Evolutionary conservation across 148 eudicot species (phyloP).

Genomic region (Amaranthus hypochondriacus): DNA sequence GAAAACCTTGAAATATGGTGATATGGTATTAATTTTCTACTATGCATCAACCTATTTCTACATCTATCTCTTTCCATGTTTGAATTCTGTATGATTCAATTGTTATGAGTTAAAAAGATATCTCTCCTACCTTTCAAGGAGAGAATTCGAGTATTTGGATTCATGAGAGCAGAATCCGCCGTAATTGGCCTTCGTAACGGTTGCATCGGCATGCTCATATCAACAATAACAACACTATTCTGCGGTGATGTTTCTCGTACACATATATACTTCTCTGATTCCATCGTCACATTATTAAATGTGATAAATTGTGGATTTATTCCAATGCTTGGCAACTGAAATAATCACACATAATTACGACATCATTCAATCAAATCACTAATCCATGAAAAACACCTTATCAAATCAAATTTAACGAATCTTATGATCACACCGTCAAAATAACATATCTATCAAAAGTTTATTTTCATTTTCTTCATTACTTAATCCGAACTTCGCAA

Average conservation of each 20-base stretch:
- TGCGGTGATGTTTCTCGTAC: conserved; percentile 95
- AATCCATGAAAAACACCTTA: background rate
- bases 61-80: too few species aligned
- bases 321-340: conserved; percentile 89
- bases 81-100: background rate
- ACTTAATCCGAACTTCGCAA: conserved; percentile 13
- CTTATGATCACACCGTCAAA: background rate
- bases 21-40: too few species aligned
- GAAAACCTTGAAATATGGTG: too few species aligned
- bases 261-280: conserved; percentile 94
- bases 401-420: background rate
- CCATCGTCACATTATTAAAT: conserved; percentile 97
- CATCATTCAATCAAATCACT: conserved; percentile 5
- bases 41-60: too few species aligned
- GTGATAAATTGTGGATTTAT: conserved; percentile 91
- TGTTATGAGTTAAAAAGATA: background rate
- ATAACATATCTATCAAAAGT: conserved; percentile 20
- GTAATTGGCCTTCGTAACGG: conserved; percentile 94
- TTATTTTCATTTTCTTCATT: background rate
- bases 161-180: conserved; percentile 96
- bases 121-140: conserved; percentile 76
- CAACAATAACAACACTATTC: conserved; percentile 90
- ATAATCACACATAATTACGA: conserved; percentile 17
- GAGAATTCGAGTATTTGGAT: conserved; percentile 74
- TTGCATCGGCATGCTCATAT: conserved; percentile 94